phyloP scores from a whole-genome alignment of 2,329 filamentous ascomycete species.

The Diaporthe sp. region DNA sequence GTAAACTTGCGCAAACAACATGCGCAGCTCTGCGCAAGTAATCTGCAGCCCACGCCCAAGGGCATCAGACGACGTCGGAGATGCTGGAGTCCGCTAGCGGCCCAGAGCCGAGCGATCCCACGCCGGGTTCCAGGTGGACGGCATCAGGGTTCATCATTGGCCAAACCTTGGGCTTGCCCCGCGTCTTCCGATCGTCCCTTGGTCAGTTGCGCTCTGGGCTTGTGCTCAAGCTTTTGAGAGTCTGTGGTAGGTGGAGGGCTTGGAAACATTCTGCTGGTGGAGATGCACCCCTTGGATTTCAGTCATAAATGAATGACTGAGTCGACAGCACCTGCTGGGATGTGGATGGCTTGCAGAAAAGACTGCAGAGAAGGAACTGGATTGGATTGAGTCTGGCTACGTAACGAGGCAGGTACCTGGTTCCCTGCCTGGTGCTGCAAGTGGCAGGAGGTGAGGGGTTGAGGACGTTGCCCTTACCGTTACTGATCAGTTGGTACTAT shows the following conservation, averaged over 20 bases:
- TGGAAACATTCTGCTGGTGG: not conserved
- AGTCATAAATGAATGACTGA: not conserved
- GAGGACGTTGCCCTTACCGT: not conserved
- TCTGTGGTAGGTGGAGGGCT: not conserved
- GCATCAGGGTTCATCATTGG: constrained; percentile 21
- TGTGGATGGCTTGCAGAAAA: not conserved
- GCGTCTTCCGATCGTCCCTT: constrained; percentile 6
- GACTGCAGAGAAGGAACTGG: not conserved
- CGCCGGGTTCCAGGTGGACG: constrained; percentile 25
- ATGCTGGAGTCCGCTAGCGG: not conserved
- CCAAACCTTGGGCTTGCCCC: not conserved
- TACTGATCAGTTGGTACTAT: not conserved
- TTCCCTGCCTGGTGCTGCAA: not conserved
- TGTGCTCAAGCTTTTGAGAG: not conserved
- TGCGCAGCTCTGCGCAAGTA: not conserved
- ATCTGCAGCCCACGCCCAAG: not conserved
- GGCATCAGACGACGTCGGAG: constrained; percentile 4
- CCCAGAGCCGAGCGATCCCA: constrained; percentile 18
- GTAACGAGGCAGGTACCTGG: not conserved
- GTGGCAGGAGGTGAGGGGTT: constrained; percentile 3
- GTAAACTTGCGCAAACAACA: not conserved
- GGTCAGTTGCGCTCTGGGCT: not conserved
- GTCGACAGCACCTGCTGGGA: not conserved
- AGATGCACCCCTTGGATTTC: not conserved
- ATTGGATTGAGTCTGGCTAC: not conserved